phyloP scores from a whole-genome alignment of 2,329 filamentous ascomycete species.

The Elsinoe australis region DNA sequence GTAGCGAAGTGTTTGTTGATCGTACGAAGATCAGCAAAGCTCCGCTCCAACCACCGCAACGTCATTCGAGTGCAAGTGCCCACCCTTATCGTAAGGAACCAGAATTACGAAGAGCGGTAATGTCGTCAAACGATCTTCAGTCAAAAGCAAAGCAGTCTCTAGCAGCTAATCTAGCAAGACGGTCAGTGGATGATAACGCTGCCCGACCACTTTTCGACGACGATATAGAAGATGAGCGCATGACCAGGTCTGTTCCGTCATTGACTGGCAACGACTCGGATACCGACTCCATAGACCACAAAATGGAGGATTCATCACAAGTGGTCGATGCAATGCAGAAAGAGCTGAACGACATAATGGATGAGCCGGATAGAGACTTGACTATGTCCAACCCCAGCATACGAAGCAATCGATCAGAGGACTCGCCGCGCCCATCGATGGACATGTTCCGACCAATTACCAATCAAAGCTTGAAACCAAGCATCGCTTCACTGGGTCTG shows the following conservation, averaged over 20 bases:
- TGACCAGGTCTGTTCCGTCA: conserved; percentile 71
- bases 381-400: conserved; percentile 49
- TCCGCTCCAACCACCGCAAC: conserved; percentile 11
- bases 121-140: conserved; percentile 54
- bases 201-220: conserved; percentile 67
- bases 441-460: conserved; percentile 46
- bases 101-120: conserved; percentile 52
- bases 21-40: conserved; percentile 10
- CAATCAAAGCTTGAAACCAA: conserved; percentile 61
- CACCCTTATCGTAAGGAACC: conserved; percentile 25
- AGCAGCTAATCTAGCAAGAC: conserved; percentile 46
- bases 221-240: conserved; percentile 64
- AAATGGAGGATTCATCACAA: conserved; percentile 57
- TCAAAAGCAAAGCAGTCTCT: conserved; percentile 24
- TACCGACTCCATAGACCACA: conserved; percentile 52
- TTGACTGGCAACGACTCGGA: conserved; percentile 74
- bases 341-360: conserved; percentile 86
- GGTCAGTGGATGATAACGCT: conserved; percentile 62
- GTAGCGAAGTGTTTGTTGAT: neutral
- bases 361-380: conserved; percentile 60
- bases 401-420: conserved; percentile 48
- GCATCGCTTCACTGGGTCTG: conserved; percentile 81
- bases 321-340: conserved; percentile 90
- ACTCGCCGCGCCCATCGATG: conserved; percentile 25
- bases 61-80: conserved; percentile 6